Evolutionary conservation across 2,329 filamentous ascomycete species (phyloP).

Genomic region (Aspergillus fructus): DNA sequence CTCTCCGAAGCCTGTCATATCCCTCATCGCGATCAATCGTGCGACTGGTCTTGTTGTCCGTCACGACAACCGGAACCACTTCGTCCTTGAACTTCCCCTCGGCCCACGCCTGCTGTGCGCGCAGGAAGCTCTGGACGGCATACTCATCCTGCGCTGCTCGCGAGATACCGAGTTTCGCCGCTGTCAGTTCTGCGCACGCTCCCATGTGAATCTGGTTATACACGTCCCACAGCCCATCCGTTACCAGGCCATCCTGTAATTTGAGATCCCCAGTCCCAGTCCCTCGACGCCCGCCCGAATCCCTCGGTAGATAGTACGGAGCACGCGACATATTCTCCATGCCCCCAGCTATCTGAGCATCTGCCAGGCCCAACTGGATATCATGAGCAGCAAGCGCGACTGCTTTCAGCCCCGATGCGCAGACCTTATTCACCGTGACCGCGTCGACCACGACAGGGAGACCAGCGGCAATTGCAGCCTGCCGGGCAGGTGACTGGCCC

Average conservation of each 20-base stretch:
- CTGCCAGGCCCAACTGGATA: too few species aligned
- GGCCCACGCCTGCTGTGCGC: conserved; percentile 87
- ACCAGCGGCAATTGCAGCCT: conserved; percentile 85
- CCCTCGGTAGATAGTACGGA: conserved; percentile 80
- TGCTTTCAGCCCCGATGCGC: too few species aligned
- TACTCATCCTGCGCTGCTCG: conserved; percentile 88
- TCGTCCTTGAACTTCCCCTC: conserved; percentile 81
- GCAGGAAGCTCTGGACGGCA: conserved; percentile 82
- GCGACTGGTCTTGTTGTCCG: conserved; percentile 77
- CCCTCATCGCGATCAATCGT: conserved; percentile 84
- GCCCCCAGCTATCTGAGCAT: conserved; percentile 75
- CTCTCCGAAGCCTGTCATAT: conserved; percentile 81
- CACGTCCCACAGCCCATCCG: conserved; percentile 93
- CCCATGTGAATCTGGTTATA: conserved; percentile 99
- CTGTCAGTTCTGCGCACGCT: conserved; percentile 91
- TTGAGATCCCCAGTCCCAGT: conserved; percentile 77
- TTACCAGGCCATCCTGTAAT: conserved; percentile 87
- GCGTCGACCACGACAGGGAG: conserved; percentile 77
- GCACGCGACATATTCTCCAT: conserved; percentile 98
- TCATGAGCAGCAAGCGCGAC: too few species aligned
- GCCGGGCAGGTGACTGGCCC: conserved; percentile 87
- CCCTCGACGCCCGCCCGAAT: conserved; percentile 68
- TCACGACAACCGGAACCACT: conserved; percentile 82
- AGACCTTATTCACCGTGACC: conserved; percentile 92
- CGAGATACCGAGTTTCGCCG: conserved; percentile 78